Percentiles rank a stretch among this genome's conserved stretches.
Conservation (phyloP, 1,139 yeast genomes). For the Geotrichum aggregatum region DNA sequence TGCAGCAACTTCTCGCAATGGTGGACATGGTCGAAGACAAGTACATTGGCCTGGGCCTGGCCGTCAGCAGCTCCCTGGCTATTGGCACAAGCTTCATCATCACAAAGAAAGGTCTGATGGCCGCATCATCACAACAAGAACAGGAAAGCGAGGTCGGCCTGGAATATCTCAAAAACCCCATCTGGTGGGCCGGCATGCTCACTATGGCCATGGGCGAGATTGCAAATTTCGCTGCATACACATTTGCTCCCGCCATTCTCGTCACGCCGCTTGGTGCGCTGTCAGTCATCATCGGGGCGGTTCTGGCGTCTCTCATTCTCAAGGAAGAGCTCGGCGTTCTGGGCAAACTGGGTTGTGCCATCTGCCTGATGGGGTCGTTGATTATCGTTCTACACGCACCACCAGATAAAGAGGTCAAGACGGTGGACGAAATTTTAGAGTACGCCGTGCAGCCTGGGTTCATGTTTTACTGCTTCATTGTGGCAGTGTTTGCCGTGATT, state of each 20-base stretch:
- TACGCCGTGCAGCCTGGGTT: conserved; percentile 83
- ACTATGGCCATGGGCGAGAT: conserved; percentile 91
- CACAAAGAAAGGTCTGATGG: conserved; percentile 81
- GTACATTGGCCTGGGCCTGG: conserved; percentile 83
- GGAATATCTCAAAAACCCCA: conserved; percentile 74
- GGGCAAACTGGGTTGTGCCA: conserved; percentile 94
- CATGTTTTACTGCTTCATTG: conserved; percentile 59
- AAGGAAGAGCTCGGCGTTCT: conserved; percentile 82
- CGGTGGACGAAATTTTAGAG: conserved; percentile 80
- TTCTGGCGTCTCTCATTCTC: conserved; percentile 76
- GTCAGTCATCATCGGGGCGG: conserved; percentile 82
- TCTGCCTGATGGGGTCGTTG: conserved; percentile 84
- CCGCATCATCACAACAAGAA: conserved; percentile 64
- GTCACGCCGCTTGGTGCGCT: conserved; percentile 92
- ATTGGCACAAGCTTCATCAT: conserved; percentile 87
- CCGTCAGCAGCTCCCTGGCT: conserved; percentile 82
- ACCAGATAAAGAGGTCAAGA: conserved; percentile 80
- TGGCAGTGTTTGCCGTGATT: conserved; percentile 61
- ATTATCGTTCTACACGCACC: conserved; percentile 91
- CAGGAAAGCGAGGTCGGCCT: conserved; percentile 59
- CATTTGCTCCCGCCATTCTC: conserved; percentile 89
- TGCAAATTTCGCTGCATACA: conserved; percentile 91
- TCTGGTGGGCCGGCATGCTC: conserved; percentile 93
- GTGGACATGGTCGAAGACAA: conserved; percentile 56
- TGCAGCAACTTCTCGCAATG: conserved; percentile 4